Base-by-base conservation (phyloP, 768 basidiomycete genomes). In the Coprinopsis sp. region DNA sequence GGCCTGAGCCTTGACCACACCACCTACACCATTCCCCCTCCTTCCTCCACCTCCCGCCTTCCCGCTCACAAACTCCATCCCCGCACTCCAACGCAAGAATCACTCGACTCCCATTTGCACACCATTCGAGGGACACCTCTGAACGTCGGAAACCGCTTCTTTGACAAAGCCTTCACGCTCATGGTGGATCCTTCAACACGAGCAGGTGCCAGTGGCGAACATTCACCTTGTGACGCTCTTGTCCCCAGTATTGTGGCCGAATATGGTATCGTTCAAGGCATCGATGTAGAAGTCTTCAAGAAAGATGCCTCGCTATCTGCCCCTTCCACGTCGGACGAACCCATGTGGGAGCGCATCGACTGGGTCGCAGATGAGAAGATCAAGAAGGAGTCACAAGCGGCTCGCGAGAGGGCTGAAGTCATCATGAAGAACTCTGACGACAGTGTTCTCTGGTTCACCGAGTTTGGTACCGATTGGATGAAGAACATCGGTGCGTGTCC, bases 391-490 rank as follows among this genome's bases (percentile, higher is more conserved):
- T 87, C 85, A 51, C 62, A 60, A 1, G 68, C 62, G 6, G 91
- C 91, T 6, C 70, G 74, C 37, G 60, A 58, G 27, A 70, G 82
- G 21, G 88, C 85, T 4, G 64, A 69, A 16, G 58, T 53, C 3
- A 70, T 92, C 33, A 77, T 88, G 23, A 67, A 77, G 25, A 79
- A 95, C 63, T 94, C 91, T 6, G 93, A 98, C 55, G 80, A 82
- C 46, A 84, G 82, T 48, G 82, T 88, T 44, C 68, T 93, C 27
- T 88, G 86, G 78, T 95, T 91, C 59, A 70, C 75, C 29, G 81
- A 81, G 25, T 95, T 85, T 62, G 93, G 93, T 4, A 73, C 81
- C 1, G 83, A 90, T 30, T 95, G 93, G 88, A 93, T 96, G 55
- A 86, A 87, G 63, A 69, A 64, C 44, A 54, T 73, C 33, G 82